Evolutionary conservation across 768 basidiomycete genomes (phyloP), one percentile per base, ranked within the genome.

Genomic region (Gymnopilus dilepis): DNA sequence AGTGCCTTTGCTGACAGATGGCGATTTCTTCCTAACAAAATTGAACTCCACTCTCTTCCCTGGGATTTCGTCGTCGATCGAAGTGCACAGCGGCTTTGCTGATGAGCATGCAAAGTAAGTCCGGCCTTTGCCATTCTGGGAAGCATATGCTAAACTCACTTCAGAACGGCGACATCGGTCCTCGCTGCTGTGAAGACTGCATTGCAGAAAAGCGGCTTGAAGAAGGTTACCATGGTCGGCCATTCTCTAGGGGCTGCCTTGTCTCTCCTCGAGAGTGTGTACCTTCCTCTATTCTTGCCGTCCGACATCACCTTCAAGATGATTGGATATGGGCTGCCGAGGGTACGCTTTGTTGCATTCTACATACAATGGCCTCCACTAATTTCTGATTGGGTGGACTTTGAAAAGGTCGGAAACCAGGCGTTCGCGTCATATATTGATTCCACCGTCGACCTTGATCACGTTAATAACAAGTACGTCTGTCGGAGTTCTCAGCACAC

Each of bases 401-500:
- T 31, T 59, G 12, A 51, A 58, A 12, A 72, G 75, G 74, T 78
- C 19, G 78, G 79, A 37, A 79, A 81, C 71, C 79, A 83, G 67
- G 84, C 77, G 2, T 89, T 88, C 61, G 86, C 86, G 1, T 65
- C 86, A 65, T 83, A 82, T 65, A 80, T 87, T 51, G 84, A 87
- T 62, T 71, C 77, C 11, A 72, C 82, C 43, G 47, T 76, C 38
- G 61, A 74, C 12, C 65, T 86, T 47, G 82, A 79, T 3, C 86
- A 83, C 61, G 79, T 89, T 69, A 87, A 83, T 69, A 87, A 89
- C 72, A 74, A 72, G 73, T 57, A 41, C 8, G 50, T 26, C 38
- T 26, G 62, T 21, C 5, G n/a, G n/a, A n/a, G 6, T 7, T 41
- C 17, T 31, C 17, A 4, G 40, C 34, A 54, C 56, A 34, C 41